Evolutionary conservation across 331 rosid genomes (phyloP).

Genomic region (Phaseolus coccineus): DNA sequence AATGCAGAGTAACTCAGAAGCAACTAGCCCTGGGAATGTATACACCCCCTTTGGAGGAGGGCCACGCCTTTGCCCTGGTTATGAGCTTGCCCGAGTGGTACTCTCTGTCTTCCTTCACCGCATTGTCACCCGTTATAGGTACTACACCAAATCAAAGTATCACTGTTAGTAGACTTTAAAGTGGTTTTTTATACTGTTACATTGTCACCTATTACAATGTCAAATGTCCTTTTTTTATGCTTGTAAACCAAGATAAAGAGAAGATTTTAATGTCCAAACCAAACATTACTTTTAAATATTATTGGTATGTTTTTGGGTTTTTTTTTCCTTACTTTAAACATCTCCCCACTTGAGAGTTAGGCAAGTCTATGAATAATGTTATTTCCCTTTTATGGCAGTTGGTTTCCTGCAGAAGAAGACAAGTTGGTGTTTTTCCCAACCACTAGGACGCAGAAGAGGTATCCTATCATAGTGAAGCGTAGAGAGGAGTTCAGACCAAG

Average conservation of each 20-base stretch:
- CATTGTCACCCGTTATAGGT: constrained; percentile 82
- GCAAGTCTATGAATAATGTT: background rate
- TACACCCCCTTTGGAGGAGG: constrained; percentile 97
- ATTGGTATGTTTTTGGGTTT: background rate
- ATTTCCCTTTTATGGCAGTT: constrained; percentile 52
- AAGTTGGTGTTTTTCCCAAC: constrained; percentile 94
- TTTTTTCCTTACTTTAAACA: background rate
- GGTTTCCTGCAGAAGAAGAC: constrained; percentile 94
- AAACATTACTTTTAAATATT: background rate
- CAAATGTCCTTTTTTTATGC: background rate
- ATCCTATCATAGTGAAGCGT: constrained; percentile 73
- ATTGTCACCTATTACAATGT: background rate
- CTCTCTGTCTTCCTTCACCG: constrained; percentile 94
- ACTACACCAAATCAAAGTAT: background rate
- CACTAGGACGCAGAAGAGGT: constrained; percentile 91
- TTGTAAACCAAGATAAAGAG: background rate
- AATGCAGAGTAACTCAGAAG: constrained; percentile 63
- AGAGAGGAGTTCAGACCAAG: constrained; percentile 44
- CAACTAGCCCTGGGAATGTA: constrained; percentile 53
- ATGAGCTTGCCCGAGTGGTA: constrained; percentile 90
- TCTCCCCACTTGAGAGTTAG: background rate
- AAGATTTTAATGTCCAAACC: background rate
- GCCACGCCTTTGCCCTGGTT: constrained; percentile 88
- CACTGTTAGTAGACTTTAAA: no score
- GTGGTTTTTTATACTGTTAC: no score